A percentile compares a stretch with the other conserved stretches of the same genome.
Evolutionary conservation across 2,329 filamentous ascomycete genomes (phyloP).

Genomic region (Colletotrichum tropicale): DNA sequence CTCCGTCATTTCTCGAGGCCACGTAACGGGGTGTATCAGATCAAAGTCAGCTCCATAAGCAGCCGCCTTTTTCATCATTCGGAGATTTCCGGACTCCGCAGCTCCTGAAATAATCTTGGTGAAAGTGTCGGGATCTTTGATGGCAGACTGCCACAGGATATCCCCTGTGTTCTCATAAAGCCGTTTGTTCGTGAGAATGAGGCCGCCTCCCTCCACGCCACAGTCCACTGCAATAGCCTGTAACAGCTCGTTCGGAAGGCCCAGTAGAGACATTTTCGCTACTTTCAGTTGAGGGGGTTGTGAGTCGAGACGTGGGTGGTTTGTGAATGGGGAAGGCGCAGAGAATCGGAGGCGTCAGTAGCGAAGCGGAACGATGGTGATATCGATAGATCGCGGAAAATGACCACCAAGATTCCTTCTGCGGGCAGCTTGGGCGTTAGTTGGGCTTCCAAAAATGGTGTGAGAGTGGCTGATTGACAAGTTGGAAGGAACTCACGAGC

Average conservation of each 20-base stretch:
- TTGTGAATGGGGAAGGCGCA: neutral
- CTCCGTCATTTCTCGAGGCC: no score
- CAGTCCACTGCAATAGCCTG: neutral
- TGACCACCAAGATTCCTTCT: neutral
- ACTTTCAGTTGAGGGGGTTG: fast-evolving
- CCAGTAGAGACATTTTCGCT: neutral
- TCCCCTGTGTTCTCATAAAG: fast-evolving
- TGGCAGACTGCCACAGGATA: neutral
- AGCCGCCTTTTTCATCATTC: neutral
- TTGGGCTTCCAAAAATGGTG: neutral
- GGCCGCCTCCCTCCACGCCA: neutral
- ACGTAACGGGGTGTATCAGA: neutral
- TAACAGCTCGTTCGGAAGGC: neutral
- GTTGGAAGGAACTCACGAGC: neutral
- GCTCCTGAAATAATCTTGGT: neutral
- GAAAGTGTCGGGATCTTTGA: neutral
- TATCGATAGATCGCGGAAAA: neutral
- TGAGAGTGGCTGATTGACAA: neutral
- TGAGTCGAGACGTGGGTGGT: neutral
- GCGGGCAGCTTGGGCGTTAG: neutral
- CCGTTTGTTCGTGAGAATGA: fast-evolving
- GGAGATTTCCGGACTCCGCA: neutral
- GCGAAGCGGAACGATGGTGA: neutral
- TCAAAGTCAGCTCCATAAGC: neutral
- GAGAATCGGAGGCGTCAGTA: neutral